phyloP scores from a whole-genome alignment of 2,329 filamentous ascomycete genomes.

The Colletotrichum spaethianum region DNA sequence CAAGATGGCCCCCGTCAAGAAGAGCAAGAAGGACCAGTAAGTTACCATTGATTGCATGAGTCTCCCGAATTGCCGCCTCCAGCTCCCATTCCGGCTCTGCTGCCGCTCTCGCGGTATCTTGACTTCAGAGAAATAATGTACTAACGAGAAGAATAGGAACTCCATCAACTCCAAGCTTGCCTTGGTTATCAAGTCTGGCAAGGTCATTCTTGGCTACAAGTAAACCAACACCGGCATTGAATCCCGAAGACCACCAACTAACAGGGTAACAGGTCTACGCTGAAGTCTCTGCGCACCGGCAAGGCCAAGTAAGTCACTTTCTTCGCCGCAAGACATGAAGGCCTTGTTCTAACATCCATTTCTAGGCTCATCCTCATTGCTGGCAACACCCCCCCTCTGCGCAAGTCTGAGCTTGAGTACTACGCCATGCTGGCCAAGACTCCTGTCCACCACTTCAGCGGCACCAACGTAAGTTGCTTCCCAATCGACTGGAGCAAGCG shows the following conservation, averaged over 20 bases:
- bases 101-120: background rate
- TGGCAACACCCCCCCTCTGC: constrained; percentile 96
- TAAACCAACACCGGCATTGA: constrained; percentile 44
- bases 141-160: constrained; percentile 59
- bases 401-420: constrained; percentile 98
- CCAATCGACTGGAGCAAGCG: constrained; percentile 19
- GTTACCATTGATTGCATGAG: background rate
- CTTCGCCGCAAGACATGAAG: constrained; percentile 53
- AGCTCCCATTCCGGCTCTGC: too few species aligned
- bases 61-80: background rate
- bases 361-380: constrained; percentile 94
- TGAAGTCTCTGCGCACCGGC: constrained; percentile 92
- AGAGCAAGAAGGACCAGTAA: constrained; percentile 84
- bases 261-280: constrained; percentile 50
- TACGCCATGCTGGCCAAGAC: constrained; percentile 95
- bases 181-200: constrained; percentile 73
- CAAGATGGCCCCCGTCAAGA: constrained; percentile 81
- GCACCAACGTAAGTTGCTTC: constrained; percentile 92
- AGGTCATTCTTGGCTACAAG: constrained; percentile 93
- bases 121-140: background rate
- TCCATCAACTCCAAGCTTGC: constrained; percentile 60
- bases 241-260: background rate
- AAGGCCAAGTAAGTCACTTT: constrained; percentile 95
- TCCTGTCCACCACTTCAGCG: constrained; percentile 96
- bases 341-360: background rate